A percentile compares a stretch with the other conserved stretches of the same genome.
Conservation (phyloP, 164 flowering plant species). For the Chimonanthus praecox region DNA sequence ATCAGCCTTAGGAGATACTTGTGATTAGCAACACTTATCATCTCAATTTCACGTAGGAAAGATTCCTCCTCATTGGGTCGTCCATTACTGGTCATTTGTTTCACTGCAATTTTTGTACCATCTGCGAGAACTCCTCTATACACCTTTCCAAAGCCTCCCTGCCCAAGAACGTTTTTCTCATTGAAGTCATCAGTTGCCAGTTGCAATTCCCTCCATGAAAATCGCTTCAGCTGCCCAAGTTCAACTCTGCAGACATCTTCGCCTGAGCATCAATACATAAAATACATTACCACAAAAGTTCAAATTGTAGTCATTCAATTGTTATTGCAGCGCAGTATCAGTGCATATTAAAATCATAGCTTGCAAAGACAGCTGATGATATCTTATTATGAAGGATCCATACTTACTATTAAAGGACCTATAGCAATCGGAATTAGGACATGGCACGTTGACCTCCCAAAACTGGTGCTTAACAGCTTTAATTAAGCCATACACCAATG, state of each 20-base stretch:
- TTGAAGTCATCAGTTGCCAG: conserved; percentile 81
- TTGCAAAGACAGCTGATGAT: neutral
- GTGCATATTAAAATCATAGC: neutral
- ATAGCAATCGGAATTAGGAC: neutral
- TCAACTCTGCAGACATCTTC: conserved; percentile 83
- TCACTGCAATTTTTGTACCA: conserved; percentile 79
- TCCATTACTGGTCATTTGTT: conserved; percentile 76
- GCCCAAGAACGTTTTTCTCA: conserved; percentile 88
- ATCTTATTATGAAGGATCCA: neutral
- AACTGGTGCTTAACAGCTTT: neutral
- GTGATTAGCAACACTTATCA: conserved; percentile 97
- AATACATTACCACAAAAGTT: neutral
- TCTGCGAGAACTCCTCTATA: conserved; percentile 85
- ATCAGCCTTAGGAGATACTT: conserved; percentile 71
- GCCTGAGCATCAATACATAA: conserved; percentile 34
- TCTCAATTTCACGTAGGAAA: conserved; percentile 91
- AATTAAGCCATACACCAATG: neutral
- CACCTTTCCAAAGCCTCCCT: conserved; percentile 96
- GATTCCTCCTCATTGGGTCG: conserved; percentile 92
- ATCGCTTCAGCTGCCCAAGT: conserved; percentile 87
- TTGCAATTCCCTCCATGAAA: conserved; percentile 84
- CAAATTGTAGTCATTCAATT: neutral
- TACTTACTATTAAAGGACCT: neutral
- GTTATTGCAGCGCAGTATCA: neutral
- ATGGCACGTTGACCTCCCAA: neutral